Conservation (phyloP, 129 eudicot genomes). For the Centaurea solstitialis region DNA sequence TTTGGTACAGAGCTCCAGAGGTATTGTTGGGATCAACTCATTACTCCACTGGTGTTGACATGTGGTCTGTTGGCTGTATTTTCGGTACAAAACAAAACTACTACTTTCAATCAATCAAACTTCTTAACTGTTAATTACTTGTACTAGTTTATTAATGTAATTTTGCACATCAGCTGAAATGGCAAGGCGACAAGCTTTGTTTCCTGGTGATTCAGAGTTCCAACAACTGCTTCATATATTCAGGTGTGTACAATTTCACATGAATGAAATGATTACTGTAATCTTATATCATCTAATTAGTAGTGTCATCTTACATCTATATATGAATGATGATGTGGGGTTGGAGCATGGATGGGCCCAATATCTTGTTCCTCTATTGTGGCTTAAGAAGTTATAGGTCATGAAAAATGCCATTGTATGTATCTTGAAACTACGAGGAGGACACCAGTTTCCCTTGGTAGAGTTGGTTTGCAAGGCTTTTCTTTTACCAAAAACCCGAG, state of each 20-base stretch:
- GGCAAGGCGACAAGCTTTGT: conserved; percentile 91
- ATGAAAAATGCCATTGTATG: too few species aligned
- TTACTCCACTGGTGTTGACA: conserved; percentile 85
- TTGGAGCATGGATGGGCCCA: too few species aligned
- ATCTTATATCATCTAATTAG: neutral
- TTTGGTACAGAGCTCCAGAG: conserved; percentile 98
- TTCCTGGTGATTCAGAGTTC: conserved; percentile 97
- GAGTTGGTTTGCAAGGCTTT: too few species aligned
- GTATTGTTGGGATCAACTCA: conserved; percentile 74
- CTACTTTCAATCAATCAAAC: neutral
- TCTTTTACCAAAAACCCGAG: too few species aligned
- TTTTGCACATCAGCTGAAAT: conserved; percentile 73
- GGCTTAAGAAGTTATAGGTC: too few species aligned
- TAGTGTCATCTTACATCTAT: neutral
- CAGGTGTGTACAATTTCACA: conserved; percentile 43
- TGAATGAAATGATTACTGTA: neutral
- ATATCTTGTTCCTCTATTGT: too few species aligned
- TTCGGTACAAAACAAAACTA: conserved; percentile 39
- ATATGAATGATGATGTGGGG: neutral
- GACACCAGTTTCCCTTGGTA: too few species aligned
- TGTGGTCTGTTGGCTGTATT: conserved; percentile 98
- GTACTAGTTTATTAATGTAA: neutral
- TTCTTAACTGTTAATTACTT: neutral
- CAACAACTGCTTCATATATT: conserved; percentile 92
- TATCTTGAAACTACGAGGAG: too few species aligned